These are phyloP conservation scores for Acanthamoeba castellanii DNA, from an alignment of 208 protist species.

Conservation along the genomic window DNA sequence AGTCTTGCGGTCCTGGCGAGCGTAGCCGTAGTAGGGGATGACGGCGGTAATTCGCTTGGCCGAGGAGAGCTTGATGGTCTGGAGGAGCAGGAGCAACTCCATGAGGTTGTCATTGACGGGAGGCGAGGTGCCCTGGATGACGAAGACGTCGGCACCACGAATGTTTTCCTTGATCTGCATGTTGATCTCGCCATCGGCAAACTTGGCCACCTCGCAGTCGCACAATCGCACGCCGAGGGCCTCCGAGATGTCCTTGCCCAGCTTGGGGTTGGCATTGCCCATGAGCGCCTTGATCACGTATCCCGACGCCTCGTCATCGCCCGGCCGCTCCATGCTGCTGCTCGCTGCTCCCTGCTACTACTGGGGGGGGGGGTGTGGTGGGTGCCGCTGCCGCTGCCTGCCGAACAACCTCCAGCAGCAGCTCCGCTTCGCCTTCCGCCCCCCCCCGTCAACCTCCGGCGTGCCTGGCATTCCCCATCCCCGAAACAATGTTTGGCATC, in stretches of 20 bases:
- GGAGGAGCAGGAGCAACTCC: slow-evolving; percentile 86
- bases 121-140: slow-evolving; percentile 96
- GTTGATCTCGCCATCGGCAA: slow-evolving; percentile 81
- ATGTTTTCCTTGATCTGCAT: slow-evolving; percentile 95
- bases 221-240: neutral
- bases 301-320: neutral
- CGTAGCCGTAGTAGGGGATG: slow-evolving; percentile 95
- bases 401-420: too few species aligned
- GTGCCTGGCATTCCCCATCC: too few species aligned
- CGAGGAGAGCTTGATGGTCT: slow-evolving; percentile 80
- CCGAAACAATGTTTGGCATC: too few species aligned
- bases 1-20: slow-evolving; percentile 95
- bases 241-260: slow-evolving; percentile 23
- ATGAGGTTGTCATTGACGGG: slow-evolving; percentile 96
- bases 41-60: slow-evolving; percentile 88
- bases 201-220: slow-evolving; percentile 45
- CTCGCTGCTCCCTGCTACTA: too few species aligned
- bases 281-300: neutral
- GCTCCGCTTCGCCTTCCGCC: too few species aligned
- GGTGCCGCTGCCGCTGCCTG: too few species aligned
- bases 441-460: too few species aligned
- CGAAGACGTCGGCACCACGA: slow-evolving; percentile 96
- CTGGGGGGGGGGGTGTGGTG: too few species aligned
- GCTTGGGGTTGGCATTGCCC: slow-evolving; percentile 50
- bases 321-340: neutral